Conservation (phyloP, 352 stramenopile genomes). For the Pythium volutum region DNA sequence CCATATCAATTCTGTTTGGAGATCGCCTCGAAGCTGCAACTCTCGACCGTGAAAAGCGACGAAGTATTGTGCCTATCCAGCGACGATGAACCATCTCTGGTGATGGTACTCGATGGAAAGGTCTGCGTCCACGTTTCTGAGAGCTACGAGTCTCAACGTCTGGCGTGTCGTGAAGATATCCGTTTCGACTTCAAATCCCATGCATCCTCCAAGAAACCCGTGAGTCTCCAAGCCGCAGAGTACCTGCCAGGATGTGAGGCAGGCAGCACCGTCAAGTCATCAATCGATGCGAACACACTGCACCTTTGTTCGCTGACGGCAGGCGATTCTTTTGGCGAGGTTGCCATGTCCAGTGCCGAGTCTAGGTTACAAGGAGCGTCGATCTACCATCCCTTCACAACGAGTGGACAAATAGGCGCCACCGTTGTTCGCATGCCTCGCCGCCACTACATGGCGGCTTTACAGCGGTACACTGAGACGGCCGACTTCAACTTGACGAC, state of each 20-base stretch:
- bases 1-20: slow-evolving; percentile 28
- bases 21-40: slow-evolving; percentile 33
- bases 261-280: neutral
- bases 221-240: neutral
- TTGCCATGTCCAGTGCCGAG: slow-evolving; percentile 9
- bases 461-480: slow-evolving; percentile 26
- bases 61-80: slow-evolving; percentile 27
- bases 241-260: slow-evolving; percentile 22
- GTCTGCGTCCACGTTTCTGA: slow-evolving; percentile 34
- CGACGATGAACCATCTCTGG: slow-evolving; percentile 24
- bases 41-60: slow-evolving; percentile 25
- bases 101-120: slow-evolving; percentile 41
- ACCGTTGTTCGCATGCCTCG: slow-evolving; percentile 28
- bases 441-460: slow-evolving; percentile 27
- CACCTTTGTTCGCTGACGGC: slow-evolving; percentile 38
- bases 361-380: slow-evolving; percentile 25
- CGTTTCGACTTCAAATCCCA: neutral
- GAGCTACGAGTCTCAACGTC: slow-evolving; percentile 8
- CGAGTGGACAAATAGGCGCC: slow-evolving; percentile 9
- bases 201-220: neutral
- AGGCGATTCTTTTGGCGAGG: slow-evolving; percentile 40
- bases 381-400: slow-evolving; percentile 30
- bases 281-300: slow-evolving; percentile 5
- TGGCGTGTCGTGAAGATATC: neutral
- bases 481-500: slow-evolving; percentile 27